Evolutionary conservation across 75 land plant species (phyloP), one percentile per base, ranked within the genome.

Genomic region (Cupressus sempervirens): DNA sequence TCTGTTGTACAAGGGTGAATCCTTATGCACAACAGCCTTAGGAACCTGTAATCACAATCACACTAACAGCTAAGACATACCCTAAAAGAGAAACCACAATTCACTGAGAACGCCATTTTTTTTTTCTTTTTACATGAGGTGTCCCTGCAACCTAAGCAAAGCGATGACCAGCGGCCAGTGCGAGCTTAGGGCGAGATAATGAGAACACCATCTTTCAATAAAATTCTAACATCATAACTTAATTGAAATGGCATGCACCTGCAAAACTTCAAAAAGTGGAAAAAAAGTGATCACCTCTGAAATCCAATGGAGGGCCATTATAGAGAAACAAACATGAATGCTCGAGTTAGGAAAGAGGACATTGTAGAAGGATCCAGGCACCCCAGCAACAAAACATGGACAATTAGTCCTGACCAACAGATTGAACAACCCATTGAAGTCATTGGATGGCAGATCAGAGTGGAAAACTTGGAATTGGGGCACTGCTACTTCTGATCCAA

Each of bases 291-390:
- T 75, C 15, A 43, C 81, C 81, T 40, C 81, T n/a, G 89, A 88
- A 43, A 87, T 62, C 89, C 89, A 88, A 36, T 88, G 88, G 53
- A 88, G 73, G 13, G 84, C 62, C 65, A 53, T 87, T 7, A 70
- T 14, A 12, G 89, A 88, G 77, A 88, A 85, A 35, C 84, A 88
- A 26, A 88, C 54, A 48, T 88, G 84, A 46, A 87, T 36, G 38
- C 52, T 67, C 4, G 72, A 83, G n/a, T 48, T 45, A 7, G 89
- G 89, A 87, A 88, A 88, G n/a, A 88, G 43, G 9, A 70, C 36
- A 10, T 36, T 83, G 73, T 88, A 65, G 32, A 87, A 86, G 32
- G 89, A 87, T 38, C 89, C 89, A 1, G 89, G 89, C 38, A 87
- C 89, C 20, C 79, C 88, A 26, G 89, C 83, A 2, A 85, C 87